Evolutionary conservation across 129 eudicot genomes (phyloP).

Genomic region (Gnaphalium uliginosum): DNA sequence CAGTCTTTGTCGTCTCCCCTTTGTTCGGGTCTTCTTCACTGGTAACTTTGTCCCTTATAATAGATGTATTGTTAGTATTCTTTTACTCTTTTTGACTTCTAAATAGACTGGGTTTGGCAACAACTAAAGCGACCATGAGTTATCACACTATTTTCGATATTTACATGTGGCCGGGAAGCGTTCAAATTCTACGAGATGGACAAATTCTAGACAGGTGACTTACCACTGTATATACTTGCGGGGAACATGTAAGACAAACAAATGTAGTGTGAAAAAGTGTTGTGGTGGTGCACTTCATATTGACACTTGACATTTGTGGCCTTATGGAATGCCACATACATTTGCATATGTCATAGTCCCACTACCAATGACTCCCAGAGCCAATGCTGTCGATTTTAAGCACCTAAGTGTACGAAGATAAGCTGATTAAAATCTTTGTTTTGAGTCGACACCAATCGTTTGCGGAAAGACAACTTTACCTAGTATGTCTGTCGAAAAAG

Average conservation of each 20-base stretch:
- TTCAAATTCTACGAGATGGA: too few species aligned
- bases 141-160: background rate
- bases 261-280: background rate
- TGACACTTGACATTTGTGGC: slow-evolving; percentile 11
- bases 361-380: background rate
- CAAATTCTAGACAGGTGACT: too few species aligned
- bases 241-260: background rate
- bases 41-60: background rate
- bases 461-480: background rate
- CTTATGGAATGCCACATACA: slow-evolving; percentile 6
- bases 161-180: too few species aligned
- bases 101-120: background rate
- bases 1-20: background rate
- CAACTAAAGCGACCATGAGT: background rate
- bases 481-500: background rate
- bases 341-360: slow-evolving; percentile 10
- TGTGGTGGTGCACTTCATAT: background rate
- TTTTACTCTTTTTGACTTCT: background rate
- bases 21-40: background rate
- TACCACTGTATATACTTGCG: too few species aligned
- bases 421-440: background rate
- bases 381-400: background rate
- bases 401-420: background rate
- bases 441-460: too few species aligned
- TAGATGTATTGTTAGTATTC: background rate